Evolutionary conservation across 306 rosid genomes (phyloP), one percentile per base, ranked within the genome.

Genomic region (Cyclanthera cordifolia): DNA sequence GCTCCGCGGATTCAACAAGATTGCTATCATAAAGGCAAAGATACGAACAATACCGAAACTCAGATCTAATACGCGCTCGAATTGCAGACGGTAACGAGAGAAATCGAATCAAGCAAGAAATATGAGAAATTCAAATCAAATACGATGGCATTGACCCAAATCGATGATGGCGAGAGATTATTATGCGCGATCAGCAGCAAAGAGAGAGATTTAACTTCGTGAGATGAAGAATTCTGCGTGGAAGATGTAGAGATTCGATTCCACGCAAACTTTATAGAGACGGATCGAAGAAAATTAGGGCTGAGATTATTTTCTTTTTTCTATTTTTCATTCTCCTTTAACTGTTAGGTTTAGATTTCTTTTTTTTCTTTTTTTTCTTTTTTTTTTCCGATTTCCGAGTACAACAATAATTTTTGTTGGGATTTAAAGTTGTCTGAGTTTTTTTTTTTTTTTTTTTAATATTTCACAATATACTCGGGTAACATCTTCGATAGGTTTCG

Each of bases 141-240:
- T 10, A 37, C 43, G 43, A 37, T 8, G 43, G 43, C 43, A 37
- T 37, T 37, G 11, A 37, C 43, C 43, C 43, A 37, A 37, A 37
- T 37, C 53, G 34, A 43, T 10, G 63, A 12, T 1, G 63, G 6
- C 30, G 59, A 53, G 23, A 50, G 28, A 53, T 21, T 3, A 53
- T 1, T 19, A 59, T 17, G 17, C 27, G 67, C 8, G 34, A 59
- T 59, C 27, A 16, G 27, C 16, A 59, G 2, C 43, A 37, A 8
- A 7, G 43, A 39, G 1, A 5, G 68, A 61, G 43, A 37, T 37
- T 61, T 61, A 39, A 47, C 50, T 20, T 20, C 9, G n/a, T 17
- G 17, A 39, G 68, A 61, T 61, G 50, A 49, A 39, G 68, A 61
- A 61, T 39, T 61, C 12, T 61, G 27, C 48, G 50, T 61, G 50